Conservation (phyloP, 2,329 filamentous ascomycete genomes). For the Biscogniauxia mediterranea region DNA sequence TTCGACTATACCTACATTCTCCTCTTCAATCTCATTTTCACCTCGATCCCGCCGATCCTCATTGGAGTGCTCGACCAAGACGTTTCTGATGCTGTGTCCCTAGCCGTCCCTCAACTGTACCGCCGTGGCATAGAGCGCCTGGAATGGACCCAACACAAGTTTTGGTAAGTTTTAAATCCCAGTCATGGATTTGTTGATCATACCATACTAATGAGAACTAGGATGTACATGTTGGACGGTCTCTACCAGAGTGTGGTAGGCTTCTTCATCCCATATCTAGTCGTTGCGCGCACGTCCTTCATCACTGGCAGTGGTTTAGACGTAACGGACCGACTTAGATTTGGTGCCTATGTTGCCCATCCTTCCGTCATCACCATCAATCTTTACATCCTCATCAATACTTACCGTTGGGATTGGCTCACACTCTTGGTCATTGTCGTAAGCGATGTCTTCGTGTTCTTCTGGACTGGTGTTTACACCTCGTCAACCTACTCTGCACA, state of each 20-base stretch:
- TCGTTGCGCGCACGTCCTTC: conserved; percentile 69
- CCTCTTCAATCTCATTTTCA: conserved; percentile 95
- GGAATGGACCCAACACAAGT: conserved; percentile 95
- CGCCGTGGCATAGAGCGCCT: conserved; percentile 90
- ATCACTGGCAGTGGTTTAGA: conserved; percentile 71
- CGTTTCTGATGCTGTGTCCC: conserved; percentile 87
- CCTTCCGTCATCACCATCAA: conserved; percentile 88
- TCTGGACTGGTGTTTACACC: conserved; percentile 90
- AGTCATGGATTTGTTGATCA: neutral
- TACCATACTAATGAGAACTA: conserved; percentile 35
- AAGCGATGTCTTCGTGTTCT: conserved; percentile 84
- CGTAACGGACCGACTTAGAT: conserved; percentile 75
- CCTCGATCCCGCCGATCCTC: conserved; percentile 88
- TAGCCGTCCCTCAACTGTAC: conserved; percentile 94
- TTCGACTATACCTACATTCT: conserved; percentile 98
- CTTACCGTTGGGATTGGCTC: conserved; percentile 97
- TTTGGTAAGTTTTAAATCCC: conserved; percentile 66
- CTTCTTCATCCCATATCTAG: conserved; percentile 88
- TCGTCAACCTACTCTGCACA: conserved; percentile 45
- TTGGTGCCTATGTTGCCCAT: conserved; percentile 84
- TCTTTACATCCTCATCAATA: conserved; percentile 91
- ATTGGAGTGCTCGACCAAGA: conserved; percentile 98
- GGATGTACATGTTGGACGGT: conserved; percentile 92
- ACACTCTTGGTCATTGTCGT: conserved; percentile 79
- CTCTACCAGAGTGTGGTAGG: conserved; percentile 91